Evolutionary conservation across 371 early-diverging fungal genomes (phyloP).

Genomic region (Quaeritorhiza haematococci): DNA sequence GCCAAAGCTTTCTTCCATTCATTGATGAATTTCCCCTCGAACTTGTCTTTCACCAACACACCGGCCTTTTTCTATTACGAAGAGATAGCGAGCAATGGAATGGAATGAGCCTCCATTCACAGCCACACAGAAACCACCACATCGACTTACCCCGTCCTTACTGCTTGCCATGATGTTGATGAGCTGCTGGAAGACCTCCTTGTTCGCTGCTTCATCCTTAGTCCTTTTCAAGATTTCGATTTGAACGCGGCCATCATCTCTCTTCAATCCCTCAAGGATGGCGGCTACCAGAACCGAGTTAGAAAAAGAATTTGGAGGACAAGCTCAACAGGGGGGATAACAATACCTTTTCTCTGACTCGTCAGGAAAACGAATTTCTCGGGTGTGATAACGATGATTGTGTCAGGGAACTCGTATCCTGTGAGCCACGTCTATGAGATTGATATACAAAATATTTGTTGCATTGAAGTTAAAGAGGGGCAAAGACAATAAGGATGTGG

Average conservation of each 20-base stretch:
- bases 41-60: constrained; percentile 71
- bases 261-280: constrained; percentile 28
- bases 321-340: not conserved
- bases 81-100: not conserved
- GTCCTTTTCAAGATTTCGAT: constrained; percentile 70
- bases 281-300: constrained; percentile 24
- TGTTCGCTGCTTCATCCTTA: constrained; percentile 57
- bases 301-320: constrained; percentile 13
- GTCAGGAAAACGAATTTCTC: constrained; percentile 76
- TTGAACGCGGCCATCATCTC: constrained; percentile 37
- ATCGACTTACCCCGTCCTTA: constrained; percentile 18
- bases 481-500: constrained; percentile 51
- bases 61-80: constrained; percentile 45
- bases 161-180: constrained; percentile 12
- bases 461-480: not conserved
- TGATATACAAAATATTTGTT: not conserved
- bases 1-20: constrained; percentile 72
- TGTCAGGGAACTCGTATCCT: constrained; percentile 90
- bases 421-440: constrained; percentile 83
- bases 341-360: constrained; percentile 70
- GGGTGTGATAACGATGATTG: constrained; percentile 70
- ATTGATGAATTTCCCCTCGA: constrained; percentile 67
- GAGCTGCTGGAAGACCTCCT: constrained; percentile 15
- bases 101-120: not conserved
- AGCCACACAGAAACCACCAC: not conserved